phyloP scores from a whole-genome alignment of 192 early-diverging fungal species.

The Umbelopsis sp. region DNA sequence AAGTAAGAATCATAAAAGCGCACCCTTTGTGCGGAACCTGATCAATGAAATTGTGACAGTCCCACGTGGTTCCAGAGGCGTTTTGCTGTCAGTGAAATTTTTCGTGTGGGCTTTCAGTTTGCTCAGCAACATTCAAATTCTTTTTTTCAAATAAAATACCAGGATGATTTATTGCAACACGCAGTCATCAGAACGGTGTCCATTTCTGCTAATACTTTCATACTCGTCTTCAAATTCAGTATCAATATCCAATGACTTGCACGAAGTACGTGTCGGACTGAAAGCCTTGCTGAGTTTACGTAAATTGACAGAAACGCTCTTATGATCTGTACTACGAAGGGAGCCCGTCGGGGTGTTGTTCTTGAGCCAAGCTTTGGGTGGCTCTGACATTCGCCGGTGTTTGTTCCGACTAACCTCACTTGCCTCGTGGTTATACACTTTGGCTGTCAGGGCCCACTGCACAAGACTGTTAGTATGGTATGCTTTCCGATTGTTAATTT shows the following conservation, averaged over 20 bases:
- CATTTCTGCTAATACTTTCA: constrained; percentile 5
- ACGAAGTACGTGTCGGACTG: background rate
- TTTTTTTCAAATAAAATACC: background rate
- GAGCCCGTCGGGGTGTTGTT: background rate
- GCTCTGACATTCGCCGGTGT: constrained; percentile 4
- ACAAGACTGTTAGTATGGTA: background rate
- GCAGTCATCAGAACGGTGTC: constrained; percentile 10
- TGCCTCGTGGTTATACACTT: constrained; percentile 28
- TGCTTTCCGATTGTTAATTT: background rate
- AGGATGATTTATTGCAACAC: background rate
- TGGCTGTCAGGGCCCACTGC: constrained; percentile 41
- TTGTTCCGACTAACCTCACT: background rate
- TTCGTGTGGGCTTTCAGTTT: too few species aligned
- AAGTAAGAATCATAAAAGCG: background rate
- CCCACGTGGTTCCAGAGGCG: background rate
- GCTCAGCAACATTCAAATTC: too few species aligned
- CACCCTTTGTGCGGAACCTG: constrained; percentile 1
- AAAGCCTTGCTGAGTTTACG: constrained; percentile 5
- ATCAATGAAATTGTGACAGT: constrained; percentile 7
- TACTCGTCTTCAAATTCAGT: constrained; percentile 25
- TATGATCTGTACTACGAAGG: background rate
- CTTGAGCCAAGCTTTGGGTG: background rate
- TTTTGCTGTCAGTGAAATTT: background rate
- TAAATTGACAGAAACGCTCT: constrained; percentile 2
- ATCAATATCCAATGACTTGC: constrained; percentile 12